phyloP scores from a whole-genome alignment of 352 stramenopile genomes.

The Pythium utonaiense region DNA sequence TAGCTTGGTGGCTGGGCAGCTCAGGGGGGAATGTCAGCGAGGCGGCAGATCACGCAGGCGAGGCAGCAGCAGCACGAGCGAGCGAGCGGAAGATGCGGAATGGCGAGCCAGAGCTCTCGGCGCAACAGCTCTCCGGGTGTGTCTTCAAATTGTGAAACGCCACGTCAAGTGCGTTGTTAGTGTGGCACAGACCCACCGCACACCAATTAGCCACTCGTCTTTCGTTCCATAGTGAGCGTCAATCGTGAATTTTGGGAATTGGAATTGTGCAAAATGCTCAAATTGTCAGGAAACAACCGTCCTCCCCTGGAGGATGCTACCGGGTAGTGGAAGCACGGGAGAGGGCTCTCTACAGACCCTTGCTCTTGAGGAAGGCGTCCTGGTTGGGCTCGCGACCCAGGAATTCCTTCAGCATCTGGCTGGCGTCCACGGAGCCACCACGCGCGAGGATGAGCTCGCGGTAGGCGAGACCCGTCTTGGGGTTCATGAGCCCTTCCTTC shows the following conservation, averaged over 20 bases:
- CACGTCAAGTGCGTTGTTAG: slow-evolving; percentile 11
- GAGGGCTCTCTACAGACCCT: slow-evolving; percentile 38
- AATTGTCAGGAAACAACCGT: not conserved
- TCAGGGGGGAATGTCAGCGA: not conserved
- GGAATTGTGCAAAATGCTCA: not conserved
- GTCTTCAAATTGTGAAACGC: slow-evolving; percentile 26
- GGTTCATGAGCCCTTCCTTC: slow-evolving; percentile 81
- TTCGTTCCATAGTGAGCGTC: too few species aligned
- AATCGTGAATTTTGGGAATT: not conserved
- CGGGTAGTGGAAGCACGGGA: too few species aligned
- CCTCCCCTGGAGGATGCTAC: too few species aligned
- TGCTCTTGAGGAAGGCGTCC: slow-evolving; percentile 80
- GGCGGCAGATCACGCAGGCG: too few species aligned
- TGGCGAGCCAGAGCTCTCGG: not conserved
- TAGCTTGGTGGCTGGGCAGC: not conserved
- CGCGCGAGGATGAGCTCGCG: slow-evolving; percentile 84
- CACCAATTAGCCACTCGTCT: not conserved
- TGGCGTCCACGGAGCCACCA: slow-evolving; percentile 77
- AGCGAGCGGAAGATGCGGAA: not conserved
- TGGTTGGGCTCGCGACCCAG: slow-evolving; percentile 74
- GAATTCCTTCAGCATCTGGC: slow-evolving; percentile 77
- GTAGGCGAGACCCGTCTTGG: slow-evolving; percentile 75
- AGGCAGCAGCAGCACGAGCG: not conserved
- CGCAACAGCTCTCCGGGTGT: not conserved
- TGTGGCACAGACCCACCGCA: not conserved